These are phyloP conservation scores for Fusarium falciforme DNA, from an alignment of 2,329 filamentous ascomycete genomes.

Conservation along the genomic window DNA sequence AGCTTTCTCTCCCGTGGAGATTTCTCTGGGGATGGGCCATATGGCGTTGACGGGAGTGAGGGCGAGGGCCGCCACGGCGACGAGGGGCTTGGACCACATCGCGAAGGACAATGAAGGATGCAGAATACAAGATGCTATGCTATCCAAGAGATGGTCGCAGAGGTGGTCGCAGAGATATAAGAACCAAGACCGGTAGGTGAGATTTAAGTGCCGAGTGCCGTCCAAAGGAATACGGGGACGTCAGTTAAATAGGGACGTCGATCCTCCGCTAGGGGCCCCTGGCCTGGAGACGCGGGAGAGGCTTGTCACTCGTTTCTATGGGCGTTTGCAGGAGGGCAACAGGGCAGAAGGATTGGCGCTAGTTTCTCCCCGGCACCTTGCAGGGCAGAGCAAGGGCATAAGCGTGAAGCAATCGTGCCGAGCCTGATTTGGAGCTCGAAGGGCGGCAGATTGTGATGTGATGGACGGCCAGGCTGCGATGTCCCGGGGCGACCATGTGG, in stretches of 20 bases:
- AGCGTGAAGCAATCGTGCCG: not conserved
- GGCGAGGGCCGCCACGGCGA: constrained; percentile 55
- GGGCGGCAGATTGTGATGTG: constrained; percentile 5
- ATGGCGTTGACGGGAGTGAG: constrained; percentile 60
- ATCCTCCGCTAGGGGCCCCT: constrained; percentile 11
- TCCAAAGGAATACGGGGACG: constrained; percentile 8
- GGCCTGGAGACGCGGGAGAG: not conserved
- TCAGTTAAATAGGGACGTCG: constrained; percentile 40
- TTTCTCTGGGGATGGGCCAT: constrained; percentile 67
- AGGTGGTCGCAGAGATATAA: not conserved
- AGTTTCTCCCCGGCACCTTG: not conserved
- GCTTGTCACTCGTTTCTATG: constrained; percentile 7
- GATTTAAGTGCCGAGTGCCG: constrained; percentile 18
- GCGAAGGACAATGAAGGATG: constrained; percentile 2
- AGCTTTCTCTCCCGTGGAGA: constrained; percentile 62
- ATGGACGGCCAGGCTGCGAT: constrained; percentile 8
- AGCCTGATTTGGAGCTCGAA: constrained; percentile 14
- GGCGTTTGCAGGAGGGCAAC: not conserved
- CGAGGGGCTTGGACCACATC: constrained; percentile 48
- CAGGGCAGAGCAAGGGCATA: not conserved
- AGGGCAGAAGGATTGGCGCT: not conserved
- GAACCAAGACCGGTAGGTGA: constrained; percentile 7
- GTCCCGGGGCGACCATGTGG: constrained; percentile 11
- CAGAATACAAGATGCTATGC: not conserved
- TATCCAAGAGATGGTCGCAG: not conserved